Evolutionary conservation across 805 yeast genomes (phyloP).

Genomic region (Candida boidinii): DNA sequence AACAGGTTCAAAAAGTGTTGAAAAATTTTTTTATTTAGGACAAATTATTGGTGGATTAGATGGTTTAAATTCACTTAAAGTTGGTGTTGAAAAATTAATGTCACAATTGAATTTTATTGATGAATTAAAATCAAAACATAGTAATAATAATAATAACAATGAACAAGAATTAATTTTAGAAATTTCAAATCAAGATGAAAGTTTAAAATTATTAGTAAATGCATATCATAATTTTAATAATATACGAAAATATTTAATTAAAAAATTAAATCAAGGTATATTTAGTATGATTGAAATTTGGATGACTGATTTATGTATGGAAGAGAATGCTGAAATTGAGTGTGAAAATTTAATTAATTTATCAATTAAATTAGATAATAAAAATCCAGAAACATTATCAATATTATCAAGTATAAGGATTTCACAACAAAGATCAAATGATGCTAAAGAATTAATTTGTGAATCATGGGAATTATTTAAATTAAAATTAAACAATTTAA

Average conservation of each 20-base stretch:
- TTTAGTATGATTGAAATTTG: slow-evolving; percentile 87
- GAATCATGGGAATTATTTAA: slow-evolving; percentile 73
- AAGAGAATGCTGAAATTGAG: slow-evolving; percentile 70
- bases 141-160: slow-evolving; percentile 1
- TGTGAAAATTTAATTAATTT: slow-evolving; percentile 67
- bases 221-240: slow-evolving; percentile 19
- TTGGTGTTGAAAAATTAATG: slow-evolving; percentile 51
- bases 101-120: slow-evolving; percentile 25
- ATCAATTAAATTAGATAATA: slow-evolving; percentile 49
- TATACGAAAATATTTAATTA: slow-evolving; percentile 32
- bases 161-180: slow-evolving; percentile 6
- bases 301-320: slow-evolving; percentile 98
- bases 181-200: too few relatives aligned
- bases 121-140: not conserved
- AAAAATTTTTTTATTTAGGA: slow-evolving; percentile 83
- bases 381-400: slow-evolving; percentile 76
- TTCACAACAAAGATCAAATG: slow-evolving; percentile 69
- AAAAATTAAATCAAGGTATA: slow-evolving; percentile 66
- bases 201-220: slow-evolving; percentile 14
- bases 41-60: slow-evolving; percentile 80
- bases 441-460: slow-evolving; percentile 60
- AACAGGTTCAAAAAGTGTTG: slow-evolving; percentile 55
- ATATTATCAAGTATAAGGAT: slow-evolving; percentile 80
- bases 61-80: slow-evolving; percentile 55
- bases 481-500: slow-evolving; percentile 34